Base-by-base conservation (phyloP, 306 rosid genomes). In the Cucumis cinereus region DNA sequence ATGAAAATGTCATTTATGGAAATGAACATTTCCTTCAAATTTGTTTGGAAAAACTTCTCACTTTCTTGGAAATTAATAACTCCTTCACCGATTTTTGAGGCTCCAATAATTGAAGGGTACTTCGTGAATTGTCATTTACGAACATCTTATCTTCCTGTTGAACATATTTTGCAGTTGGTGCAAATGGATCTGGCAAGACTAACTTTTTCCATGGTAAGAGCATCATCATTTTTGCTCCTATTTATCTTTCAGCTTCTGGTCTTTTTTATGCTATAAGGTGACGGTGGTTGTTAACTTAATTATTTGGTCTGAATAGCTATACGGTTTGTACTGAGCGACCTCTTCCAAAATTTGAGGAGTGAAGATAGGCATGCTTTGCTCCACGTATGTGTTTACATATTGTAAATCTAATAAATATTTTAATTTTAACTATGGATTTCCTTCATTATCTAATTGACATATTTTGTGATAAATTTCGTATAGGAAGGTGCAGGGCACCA, bases 401-500 rank as follows among this genome's bases (percentile, higher is more conserved):
- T 57, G 26, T 30, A 33, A 26, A 76, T 60, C 12, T 71, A 19
- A 43, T 26, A 10, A 22, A n/a, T 26, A 11, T 23, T 41, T 59
- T 75, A 0, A 77, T 73, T 71, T 71, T 53, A 53, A 52, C 55
- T 19, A 8, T 64, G 6, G 43, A 70, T 69, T 6, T 49, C 10
- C 22, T 35, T 16, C 23, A 36, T 78, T 70, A 6, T 30, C 73
- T 66, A 35, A 78, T 71, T n/a, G 28, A 50, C 62, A 53, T 76
- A 28, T 78, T 61, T 26, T 73, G 45, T 68, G 38, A 22, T 63
- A 19, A 17, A 76, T 68, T 67, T 78, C 71, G 76, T 22, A 61
- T 89, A 94, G 98, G 98, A 94, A 87, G 98, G 98, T 47, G 97
- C 97, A 78, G 98, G 98, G 73, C 89, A 90, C 79, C 96, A 89